Evolutionary conservation across 2,329 filamentous ascomycete species (phyloP).

Genomic region (Cryoendolithus antarcticus): DNA sequence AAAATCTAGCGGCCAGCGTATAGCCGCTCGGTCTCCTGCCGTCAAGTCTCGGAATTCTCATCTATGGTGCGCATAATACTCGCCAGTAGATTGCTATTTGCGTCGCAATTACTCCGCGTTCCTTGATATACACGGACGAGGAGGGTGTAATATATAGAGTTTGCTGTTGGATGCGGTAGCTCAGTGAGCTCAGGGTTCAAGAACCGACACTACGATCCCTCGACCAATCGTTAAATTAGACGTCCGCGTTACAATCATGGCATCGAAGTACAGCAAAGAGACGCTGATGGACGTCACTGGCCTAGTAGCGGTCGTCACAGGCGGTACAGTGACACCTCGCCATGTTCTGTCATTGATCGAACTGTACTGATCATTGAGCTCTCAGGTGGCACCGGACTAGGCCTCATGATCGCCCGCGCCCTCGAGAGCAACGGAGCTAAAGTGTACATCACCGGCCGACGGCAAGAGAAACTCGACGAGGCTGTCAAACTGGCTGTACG

Average conservation of each 20-base stretch:
- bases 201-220: too few species aligned
- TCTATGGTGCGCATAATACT: too few species aligned
- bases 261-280: conserved; percentile 11
- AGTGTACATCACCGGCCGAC: conserved; percentile 35
- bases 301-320: conserved; percentile 21
- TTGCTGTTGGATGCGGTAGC: too few species aligned
- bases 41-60: too few species aligned
- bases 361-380: not conserved
- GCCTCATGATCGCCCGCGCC: conserved; percentile 27
- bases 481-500: conserved; percentile 24
- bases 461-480: conserved; percentile 28
- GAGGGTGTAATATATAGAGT: too few species aligned
- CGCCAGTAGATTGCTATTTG: too few species aligned
- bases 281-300: conserved; percentile 17
- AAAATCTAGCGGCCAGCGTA: too few species aligned
- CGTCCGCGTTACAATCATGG: conserved; percentile 5
- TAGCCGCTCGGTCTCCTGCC: too few species aligned
- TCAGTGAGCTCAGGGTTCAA: too few species aligned
- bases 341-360: not conserved
- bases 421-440: conserved; percentile 31
- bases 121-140: too few species aligned
- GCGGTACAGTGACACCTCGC: conserved; percentile 7
- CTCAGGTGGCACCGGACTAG: conserved; percentile 16
- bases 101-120: too few species aligned
- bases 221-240: too few species aligned